Percentiles rank a stretch among this genome's conserved stretches.
Evolutionary conservation across 345 rosid genomes (phyloP).

Genomic region (Boechera divaricarpa): DNA sequence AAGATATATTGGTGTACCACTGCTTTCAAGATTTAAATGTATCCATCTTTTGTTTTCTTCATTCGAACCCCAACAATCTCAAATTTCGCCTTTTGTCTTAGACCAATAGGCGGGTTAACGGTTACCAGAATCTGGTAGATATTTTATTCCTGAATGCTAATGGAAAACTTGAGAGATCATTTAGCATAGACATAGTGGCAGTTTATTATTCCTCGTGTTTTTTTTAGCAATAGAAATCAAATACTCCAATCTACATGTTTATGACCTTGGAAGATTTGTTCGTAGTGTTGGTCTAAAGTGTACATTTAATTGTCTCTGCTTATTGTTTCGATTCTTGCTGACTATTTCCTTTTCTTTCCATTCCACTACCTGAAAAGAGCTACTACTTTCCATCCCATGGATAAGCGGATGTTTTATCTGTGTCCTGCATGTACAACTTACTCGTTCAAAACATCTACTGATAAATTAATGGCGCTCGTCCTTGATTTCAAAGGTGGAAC

Average conservation of each 20-base stretch:
- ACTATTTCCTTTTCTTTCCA: conserved; percentile 1
- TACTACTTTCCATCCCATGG: conserved; percentile 4
- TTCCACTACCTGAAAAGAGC: background rate
- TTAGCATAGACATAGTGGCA: background rate
- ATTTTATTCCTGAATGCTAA: no score
- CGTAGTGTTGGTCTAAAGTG: conserved; percentile 4
- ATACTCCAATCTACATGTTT: background rate
- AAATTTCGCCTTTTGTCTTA: background rate
- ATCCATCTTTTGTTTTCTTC: conserved; percentile 18
- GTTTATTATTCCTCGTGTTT: no score
- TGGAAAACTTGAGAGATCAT: no score
- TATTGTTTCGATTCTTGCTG: background rate
- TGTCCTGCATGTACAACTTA: conserved; percentile 17
- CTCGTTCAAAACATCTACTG: background rate
- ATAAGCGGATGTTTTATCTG: conserved; percentile 8
- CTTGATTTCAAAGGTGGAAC: conserved; percentile 21
- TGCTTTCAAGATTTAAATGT: conserved; percentile 9
- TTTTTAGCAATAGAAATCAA: no score
- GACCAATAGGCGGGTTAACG: background rate
- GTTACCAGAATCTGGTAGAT: background rate
- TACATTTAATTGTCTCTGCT: conserved; percentile 12
- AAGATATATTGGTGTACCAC: conserved; percentile 44
- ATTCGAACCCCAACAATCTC: conserved; percentile 4
- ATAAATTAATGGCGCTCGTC: background rate
- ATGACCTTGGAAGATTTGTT: background rate